Evolutionary conservation across 2,329 filamentous ascomycete species (phyloP).

Genomic region (Ophiostoma fasciatum): DNA sequence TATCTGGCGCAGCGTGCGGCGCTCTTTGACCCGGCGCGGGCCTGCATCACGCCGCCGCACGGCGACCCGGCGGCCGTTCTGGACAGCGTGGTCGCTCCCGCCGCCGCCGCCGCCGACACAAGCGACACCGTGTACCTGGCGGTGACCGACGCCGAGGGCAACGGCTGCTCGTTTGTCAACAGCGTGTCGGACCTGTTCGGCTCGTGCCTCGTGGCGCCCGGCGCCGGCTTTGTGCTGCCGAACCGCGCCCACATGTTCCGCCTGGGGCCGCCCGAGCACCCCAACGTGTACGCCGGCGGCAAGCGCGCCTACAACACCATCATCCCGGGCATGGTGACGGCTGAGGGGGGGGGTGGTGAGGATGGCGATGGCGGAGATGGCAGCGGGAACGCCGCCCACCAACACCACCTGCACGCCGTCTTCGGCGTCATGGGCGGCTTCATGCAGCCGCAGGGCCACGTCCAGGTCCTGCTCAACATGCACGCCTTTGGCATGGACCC

Average conservation of each 20-base stretch:
- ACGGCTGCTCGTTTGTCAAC: slow-evolving; percentile 91
- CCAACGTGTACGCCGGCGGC: slow-evolving; percentile 61
- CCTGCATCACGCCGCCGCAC: slow-evolving; percentile 44
- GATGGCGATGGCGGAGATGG: background rate
- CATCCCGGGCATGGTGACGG: slow-evolving; percentile 79
- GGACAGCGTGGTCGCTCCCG: background rate
- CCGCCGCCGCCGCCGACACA: slow-evolving; percentile 24
- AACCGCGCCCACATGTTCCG: slow-evolving; percentile 81
- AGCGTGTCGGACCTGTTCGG: slow-evolving; percentile 82
- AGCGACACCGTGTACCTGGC: slow-evolving; percentile 91
- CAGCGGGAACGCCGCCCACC: background rate
- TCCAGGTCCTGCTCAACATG: slow-evolving; percentile 84
- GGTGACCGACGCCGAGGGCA: slow-evolving; percentile 65
- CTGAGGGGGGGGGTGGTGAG: slow-evolving; percentile 25
- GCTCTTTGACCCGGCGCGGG: slow-evolving; percentile 41
- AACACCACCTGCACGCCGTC: slow-evolving; percentile 19
- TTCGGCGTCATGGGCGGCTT: slow-evolving; percentile 87
- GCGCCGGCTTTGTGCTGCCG: slow-evolving; percentile 80
- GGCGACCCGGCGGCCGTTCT: slow-evolving; percentile 1
- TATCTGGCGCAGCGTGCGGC: slow-evolving; percentile 58
- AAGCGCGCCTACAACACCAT: slow-evolving; percentile 95
- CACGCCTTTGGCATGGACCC: slow-evolving; percentile 65
- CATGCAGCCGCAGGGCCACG: slow-evolving; percentile 92
- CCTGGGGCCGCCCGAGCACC: slow-evolving; percentile 47
- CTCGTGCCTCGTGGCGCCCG: slow-evolving; percentile 67